Percentiles rank a stretch among this genome's conserved stretches.
phyloP scores from a whole-genome alignment of 768 basidiomycete genomes.

The Daedaleopsis sinensis region DNA sequence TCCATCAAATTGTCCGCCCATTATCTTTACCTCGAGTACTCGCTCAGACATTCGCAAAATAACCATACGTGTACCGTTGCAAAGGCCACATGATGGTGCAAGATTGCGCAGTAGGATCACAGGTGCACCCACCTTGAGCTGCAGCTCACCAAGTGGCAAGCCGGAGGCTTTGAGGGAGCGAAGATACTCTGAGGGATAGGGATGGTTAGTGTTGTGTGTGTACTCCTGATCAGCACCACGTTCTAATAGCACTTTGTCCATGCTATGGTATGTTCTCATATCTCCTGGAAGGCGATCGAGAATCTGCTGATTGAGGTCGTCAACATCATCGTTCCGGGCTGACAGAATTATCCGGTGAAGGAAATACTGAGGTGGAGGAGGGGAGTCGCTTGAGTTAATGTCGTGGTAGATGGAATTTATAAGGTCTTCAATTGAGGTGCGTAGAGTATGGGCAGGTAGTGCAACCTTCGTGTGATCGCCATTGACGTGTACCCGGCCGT shows the following conservation, averaged over 20 bases:
- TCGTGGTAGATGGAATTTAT: conserved; percentile 11
- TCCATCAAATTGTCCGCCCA: conserved; percentile 42
- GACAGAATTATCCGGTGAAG: conserved; percentile 35
- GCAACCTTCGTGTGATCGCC: background rate
- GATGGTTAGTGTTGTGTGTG: conserved; percentile 7
- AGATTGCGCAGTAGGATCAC: conserved; percentile 51
- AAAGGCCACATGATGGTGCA: conserved; percentile 34
- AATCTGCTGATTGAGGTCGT: conserved; percentile 33
- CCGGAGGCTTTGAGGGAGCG: conserved; percentile 39
- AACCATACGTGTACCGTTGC: conserved; percentile 41
- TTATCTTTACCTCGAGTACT: conserved; percentile 39
- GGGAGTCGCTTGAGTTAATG: conserved; percentile 32
- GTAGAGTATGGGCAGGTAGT: background rate
- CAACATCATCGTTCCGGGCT: conserved; percentile 7
- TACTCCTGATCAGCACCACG: background rate
- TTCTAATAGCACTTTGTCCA: conserved; percentile 20
- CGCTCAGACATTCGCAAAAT: conserved; percentile 27
- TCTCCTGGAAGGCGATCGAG: conserved; percentile 25
- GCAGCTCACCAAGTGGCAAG: conserved; percentile 36
- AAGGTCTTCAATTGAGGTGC: background rate
- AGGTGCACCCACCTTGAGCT: conserved; percentile 27
- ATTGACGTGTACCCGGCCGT: conserved; percentile 5
- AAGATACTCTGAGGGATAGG: conserved; percentile 24
- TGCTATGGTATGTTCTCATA: conserved; percentile 20
- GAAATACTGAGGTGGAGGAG: conserved; percentile 38